Percentiles rank a stretch among this genome's conserved stretches.
Evolutionary conservation across 345 rosid genomes (phyloP).

Genomic region (Eucalyptus cladocalyx): DNA sequence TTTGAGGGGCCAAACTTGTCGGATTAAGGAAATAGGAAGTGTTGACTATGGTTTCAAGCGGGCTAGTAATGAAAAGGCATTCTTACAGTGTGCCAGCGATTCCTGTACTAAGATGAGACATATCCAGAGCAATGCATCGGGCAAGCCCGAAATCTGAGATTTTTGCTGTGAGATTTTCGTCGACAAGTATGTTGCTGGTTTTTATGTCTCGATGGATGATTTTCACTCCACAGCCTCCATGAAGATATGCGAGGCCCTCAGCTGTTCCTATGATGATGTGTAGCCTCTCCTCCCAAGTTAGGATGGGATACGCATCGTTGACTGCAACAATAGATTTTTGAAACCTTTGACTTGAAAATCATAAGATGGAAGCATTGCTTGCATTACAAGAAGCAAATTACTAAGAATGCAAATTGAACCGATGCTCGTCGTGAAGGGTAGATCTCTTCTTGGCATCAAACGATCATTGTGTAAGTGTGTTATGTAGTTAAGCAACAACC

Average conservation of each 20-base stretch:
- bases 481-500: background rate
- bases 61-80: background rate
- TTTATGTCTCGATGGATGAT: slow-evolving; percentile 85
- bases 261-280: slow-evolving; percentile 56
- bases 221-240: slow-evolving; percentile 38
- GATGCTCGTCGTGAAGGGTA: background rate
- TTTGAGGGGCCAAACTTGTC: background rate
- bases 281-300: slow-evolving; percentile 59
- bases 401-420: too few species aligned
- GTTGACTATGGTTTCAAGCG: background rate
- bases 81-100: slow-evolving; percentile 78
- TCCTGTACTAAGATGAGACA: slow-evolving; percentile 38
- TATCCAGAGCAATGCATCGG: slow-evolving; percentile 27
- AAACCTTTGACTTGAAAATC: background rate
- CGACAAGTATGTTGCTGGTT: slow-evolving; percentile 70
- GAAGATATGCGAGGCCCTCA: slow-evolving; percentile 63
- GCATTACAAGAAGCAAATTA: background rate
- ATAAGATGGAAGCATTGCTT: background rate
- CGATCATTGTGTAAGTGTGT: background rate
- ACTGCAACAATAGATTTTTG: slow-evolving; percentile 7
- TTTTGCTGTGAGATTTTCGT: slow-evolving; percentile 47
- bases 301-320: slow-evolving; percentile 17
- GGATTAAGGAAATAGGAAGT: background rate
- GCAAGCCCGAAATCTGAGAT: slow-evolving; percentile 80
- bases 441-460: background rate